Conservation (phyloP, 495 filamentous ascomycete species). For the Penicillium waksmanii region DNA sequence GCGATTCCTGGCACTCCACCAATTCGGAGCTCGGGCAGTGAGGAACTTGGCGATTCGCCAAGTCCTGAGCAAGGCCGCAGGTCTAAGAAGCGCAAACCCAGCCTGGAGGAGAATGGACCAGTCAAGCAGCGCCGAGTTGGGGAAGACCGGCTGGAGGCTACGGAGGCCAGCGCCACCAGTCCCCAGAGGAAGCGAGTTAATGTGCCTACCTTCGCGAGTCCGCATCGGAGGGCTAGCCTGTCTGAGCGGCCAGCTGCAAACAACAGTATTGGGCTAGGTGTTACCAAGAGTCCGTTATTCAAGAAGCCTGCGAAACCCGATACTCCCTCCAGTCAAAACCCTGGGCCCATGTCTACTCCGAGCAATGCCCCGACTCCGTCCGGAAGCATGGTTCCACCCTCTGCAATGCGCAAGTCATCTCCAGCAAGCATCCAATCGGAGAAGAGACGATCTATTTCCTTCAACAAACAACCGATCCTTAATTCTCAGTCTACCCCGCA, state of each 20-base stretch:
- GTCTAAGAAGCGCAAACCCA: conserved; percentile 36
- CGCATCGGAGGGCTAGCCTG: conserved; percentile 26
- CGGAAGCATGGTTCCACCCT: conserved; percentile 8
- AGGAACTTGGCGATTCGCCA: conserved; percentile 3
- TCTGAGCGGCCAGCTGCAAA: background rate
- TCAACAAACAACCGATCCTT: conserved; percentile 22
- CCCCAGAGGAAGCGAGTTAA: too few species aligned
- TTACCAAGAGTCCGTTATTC: conserved; percentile 33
- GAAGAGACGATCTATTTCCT: conserved; percentile 35
- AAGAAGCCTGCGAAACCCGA: conserved; percentile 11
- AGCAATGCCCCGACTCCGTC: background rate
- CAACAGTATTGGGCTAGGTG: conserved; percentile 36
- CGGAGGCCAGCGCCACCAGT: too few species aligned
- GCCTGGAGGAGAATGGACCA: conserved; percentile 17
- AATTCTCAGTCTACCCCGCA: conserved; percentile 13
- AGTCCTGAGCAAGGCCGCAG: conserved; percentile 2
- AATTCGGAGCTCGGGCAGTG: background rate
- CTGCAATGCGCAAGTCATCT: conserved; percentile 32
- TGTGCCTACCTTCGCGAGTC: conserved; percentile 31
- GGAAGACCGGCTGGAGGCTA: conserved; percentile 1
- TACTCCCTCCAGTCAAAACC: conserved; percentile 11
- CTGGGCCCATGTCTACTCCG: conserved; percentile 7
- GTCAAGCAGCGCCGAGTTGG: conserved; percentile 35
- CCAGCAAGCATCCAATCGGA: conserved; percentile 10
- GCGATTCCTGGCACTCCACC: conserved; percentile 5